Evolutionary conservation across 2,329 filamentous ascomycete genomes (phyloP), one percentile per base, ranked within the genome.

Genomic region (Blumeria hordei): DNA sequence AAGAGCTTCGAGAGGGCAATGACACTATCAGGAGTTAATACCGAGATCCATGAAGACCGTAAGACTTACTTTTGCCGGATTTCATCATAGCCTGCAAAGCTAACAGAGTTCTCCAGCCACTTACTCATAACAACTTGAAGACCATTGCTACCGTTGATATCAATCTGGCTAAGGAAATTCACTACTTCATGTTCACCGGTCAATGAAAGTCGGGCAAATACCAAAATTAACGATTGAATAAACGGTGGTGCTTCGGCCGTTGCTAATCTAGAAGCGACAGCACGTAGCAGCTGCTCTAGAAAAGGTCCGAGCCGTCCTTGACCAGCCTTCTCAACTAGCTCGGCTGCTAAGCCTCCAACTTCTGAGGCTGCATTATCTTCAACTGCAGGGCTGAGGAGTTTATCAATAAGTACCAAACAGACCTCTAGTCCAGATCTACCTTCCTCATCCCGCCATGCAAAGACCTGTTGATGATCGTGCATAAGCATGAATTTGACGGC

Each of bases 11-110:
- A 88, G 2, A 98, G 75, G 6, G 92, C 92, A 62, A 94, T 90
- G 57, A 95, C 86, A 64, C 85, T 90, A 62, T 45, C 37, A 16
- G 41, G 33, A 60, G 72, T 63, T 71, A 68, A 52, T 58, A 54
- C 16, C 21, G n/a, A 18, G 45, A 14, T 12, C 6, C 35, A 49
- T 9, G 21, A 33, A 9, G 0, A n/a, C 1, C 7, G 21, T 2
- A 14, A 35, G n/a, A 72, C 80, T 68, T 72, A 88, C 85, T 96
- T 98, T 68, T 95, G 87, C 61, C 88, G 79, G 62, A 96, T 96
- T 67, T 95, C 90, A 63, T 96, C 88, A 62, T 95, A 98, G 11
- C 92, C 92, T n/a, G 88, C 88, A 69, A 98, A 98, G 67, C 84
- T 94, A 67, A 94, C 78, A 3, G 88, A 94, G 68, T 96, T 94